A percentile compares a stretch with the other conserved stretches of the same genome.
phyloP scores from a whole-genome alignment of 2,329 filamentous ascomycete species.

The Neocucurbitaria cava region DNA sequence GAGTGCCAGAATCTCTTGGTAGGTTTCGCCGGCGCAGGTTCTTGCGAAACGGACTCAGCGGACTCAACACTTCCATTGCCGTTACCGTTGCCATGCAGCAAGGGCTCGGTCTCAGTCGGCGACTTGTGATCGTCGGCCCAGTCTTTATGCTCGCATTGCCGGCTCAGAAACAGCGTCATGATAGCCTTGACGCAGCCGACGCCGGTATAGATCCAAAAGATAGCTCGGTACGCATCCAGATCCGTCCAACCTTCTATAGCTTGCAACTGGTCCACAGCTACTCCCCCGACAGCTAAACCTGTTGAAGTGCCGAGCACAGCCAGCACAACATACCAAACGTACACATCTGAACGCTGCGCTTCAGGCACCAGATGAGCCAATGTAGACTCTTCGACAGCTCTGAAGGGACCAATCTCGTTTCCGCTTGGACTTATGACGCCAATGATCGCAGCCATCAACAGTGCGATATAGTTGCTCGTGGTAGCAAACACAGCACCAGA shows the following conservation, averaged over 20 bases:
- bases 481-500: constrained; percentile 46
- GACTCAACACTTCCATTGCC: not conserved
- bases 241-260: constrained; percentile 43
- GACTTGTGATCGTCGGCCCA: constrained; percentile 4
- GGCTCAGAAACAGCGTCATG: constrained; percentile 50
- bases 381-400: constrained; percentile 50
- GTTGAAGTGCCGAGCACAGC: constrained; percentile 46
- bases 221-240: constrained; percentile 47
- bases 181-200: constrained; percentile 50
- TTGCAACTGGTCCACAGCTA: constrained; percentile 44
- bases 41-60: not conserved
- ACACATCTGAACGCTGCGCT: constrained; percentile 43
- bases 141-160: constrained; percentile 44
- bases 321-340: constrained; percentile 51
- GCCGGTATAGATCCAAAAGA: constrained; percentile 54
- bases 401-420: constrained; percentile 51
- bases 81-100: constrained; percentile 20
- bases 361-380: constrained; percentile 45
- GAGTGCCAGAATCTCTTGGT: constrained; percentile 29
- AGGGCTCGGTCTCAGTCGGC: constrained; percentile 31
- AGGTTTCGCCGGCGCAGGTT: constrained; percentile 22
- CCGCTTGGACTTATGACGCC: constrained; percentile 50
- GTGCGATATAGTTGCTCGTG: constrained; percentile 36
- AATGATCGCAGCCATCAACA: constrained; percentile 46
- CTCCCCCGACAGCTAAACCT: constrained; percentile 46